Conservation (phyloP, 2,329 filamentous ascomycete genomes). For the Fragosphaeria purpurea region DNA sequence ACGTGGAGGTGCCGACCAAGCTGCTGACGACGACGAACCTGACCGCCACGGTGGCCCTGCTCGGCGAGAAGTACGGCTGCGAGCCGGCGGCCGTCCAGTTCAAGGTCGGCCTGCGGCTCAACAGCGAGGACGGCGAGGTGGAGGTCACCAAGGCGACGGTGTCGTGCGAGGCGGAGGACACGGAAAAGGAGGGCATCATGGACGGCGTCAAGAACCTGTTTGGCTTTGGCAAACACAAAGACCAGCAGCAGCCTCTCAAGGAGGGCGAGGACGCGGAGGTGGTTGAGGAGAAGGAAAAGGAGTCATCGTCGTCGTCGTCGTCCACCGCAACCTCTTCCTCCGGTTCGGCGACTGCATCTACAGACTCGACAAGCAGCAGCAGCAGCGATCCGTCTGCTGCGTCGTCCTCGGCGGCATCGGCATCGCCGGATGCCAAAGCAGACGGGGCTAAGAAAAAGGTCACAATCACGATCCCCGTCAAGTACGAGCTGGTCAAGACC, state of each 20-base stretch:
- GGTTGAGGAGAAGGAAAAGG: constrained; percentile 15
- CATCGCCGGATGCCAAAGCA: constrained; percentile 9
- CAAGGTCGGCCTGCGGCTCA: constrained; percentile 67
- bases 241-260: constrained; percentile 58
- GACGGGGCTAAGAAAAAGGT: constrained; percentile 47
- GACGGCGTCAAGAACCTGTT: constrained; percentile 95
- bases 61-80: constrained; percentile 73
- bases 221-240: constrained; percentile 73
- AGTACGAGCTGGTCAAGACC: constrained; percentile 37
- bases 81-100: constrained; percentile 66
- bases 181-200: constrained; percentile 69
- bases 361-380: constrained; percentile 9
- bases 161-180: constrained; percentile 71
- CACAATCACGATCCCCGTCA: constrained; percentile 43
- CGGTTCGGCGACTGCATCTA: constrained; percentile 21
- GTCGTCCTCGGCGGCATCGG: constrained; percentile 7
- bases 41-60: constrained; percentile 66
- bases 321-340: constrained; percentile 24
- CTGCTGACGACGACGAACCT: constrained; percentile 72
- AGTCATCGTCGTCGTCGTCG: constrained; percentile 12
- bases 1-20: constrained; percentile 50
- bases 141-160: constrained; percentile 66
- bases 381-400: constrained; percentile 30
- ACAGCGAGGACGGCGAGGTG: constrained; percentile 65
- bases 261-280: constrained; percentile 37